Evolutionary conservation across 2,329 filamentous ascomycete species (phyloP).

Genomic region (Massarina eburnea): DNA sequence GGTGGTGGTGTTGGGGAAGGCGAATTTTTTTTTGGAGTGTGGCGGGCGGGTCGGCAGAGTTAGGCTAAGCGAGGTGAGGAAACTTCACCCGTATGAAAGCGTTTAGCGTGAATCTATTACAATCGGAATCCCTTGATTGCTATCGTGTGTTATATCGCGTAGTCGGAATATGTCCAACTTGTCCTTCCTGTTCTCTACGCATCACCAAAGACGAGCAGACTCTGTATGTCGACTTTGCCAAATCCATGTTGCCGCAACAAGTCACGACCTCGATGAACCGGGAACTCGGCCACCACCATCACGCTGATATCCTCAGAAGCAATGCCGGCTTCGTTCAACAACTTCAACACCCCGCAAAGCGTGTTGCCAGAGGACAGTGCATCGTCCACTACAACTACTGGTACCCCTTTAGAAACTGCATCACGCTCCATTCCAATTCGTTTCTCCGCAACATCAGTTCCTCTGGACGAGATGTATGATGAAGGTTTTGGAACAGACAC

Average conservation of each 20-base stretch:
- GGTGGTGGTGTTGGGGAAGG: too few species aligned
- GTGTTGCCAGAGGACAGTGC: conserved; percentile 60
- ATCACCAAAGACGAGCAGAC: conserved; percentile 56
- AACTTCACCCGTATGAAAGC: too few species aligned
- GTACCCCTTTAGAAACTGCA: conserved; percentile 43
- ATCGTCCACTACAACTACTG: conserved; percentile 62
- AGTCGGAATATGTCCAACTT: too few species aligned
- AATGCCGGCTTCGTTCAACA: conserved; percentile 51
- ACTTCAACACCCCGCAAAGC: conserved; percentile 54
- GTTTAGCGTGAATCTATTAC: too few species aligned
- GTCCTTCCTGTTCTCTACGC: too few species aligned
- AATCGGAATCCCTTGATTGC: too few species aligned
- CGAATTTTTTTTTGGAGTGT: too few species aligned
- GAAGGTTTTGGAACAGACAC: conserved; percentile 50
- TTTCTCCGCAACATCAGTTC: conserved; percentile 23
- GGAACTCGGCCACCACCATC: conserved; percentile 62
- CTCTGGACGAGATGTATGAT: conserved; percentile 59
- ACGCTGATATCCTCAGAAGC: conserved; percentile 46
- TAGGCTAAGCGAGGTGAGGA: too few species aligned
- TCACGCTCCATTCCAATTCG: conserved; percentile 55
- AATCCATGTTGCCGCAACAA: conserved; percentile 52
- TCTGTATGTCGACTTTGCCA: conserved; percentile 54
- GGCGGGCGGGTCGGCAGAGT: too few species aligned
- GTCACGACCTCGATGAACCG: conserved; percentile 55
- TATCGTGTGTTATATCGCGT: too few species aligned